Percentiles rank a stretch among this genome's conserved stretches.
These are phyloP conservation scores for Blastobotrys illinoisensis DNA, from an alignment of 1,139 yeast species.

Conservation along the genomic window DNA sequence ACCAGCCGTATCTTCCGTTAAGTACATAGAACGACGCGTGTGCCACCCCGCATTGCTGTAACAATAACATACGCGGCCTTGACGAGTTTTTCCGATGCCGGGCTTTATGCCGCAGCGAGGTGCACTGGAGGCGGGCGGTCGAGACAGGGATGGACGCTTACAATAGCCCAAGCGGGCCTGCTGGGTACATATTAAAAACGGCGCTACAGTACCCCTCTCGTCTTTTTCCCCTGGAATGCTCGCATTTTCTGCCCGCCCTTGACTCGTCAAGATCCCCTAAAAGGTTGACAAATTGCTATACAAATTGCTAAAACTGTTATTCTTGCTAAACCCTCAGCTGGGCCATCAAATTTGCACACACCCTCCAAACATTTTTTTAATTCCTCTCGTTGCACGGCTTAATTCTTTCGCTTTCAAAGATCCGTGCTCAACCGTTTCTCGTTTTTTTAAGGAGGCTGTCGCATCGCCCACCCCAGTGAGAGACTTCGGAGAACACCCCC, in stretches of 20 bases:
- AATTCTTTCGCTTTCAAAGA: too few species aligned
- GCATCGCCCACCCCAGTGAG: neutral
- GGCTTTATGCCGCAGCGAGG: too few species aligned
- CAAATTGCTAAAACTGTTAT: neutral
- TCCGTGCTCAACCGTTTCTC: neutral
- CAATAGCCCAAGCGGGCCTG: neutral
- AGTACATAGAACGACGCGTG: neutral
- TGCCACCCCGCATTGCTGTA: neutral
- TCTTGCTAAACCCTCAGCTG: neutral
- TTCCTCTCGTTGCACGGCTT: neutral
- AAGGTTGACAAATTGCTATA: neutral
- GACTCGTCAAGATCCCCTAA: neutral
- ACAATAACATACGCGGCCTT: neutral
- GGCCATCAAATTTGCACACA: too few species aligned
- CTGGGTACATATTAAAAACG: neutral
- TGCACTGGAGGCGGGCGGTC: neutral
- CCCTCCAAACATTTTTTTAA: too few species aligned
- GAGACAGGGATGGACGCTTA: neutral
- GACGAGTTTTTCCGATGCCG: neutral
- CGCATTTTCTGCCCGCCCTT: neutral
- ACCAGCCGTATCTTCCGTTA: constrained; percentile 15
- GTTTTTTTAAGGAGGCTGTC: neutral
- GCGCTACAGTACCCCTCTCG: neutral
- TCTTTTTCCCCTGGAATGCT: neutral
- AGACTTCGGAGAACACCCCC: neutral